phyloP scores from a whole-genome alignment of 2,329 filamentous ascomycete species.

The Dactylellina sp. region DNA sequence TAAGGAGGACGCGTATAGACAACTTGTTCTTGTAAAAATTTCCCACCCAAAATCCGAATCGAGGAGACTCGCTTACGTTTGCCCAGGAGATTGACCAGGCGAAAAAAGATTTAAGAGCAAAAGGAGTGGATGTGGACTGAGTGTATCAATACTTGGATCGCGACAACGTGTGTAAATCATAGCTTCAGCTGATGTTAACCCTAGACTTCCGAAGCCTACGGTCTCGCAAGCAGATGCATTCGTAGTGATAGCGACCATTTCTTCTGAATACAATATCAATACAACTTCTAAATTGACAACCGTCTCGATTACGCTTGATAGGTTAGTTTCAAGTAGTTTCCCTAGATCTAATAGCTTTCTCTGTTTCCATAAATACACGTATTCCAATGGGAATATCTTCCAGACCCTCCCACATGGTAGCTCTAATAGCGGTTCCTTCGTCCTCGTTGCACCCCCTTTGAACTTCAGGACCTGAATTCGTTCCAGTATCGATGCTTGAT shows the following conservation, averaged over 20 bases:
- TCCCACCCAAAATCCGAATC: not conserved
- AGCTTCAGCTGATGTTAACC: not conserved
- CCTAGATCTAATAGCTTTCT: slow-evolving; percentile 86
- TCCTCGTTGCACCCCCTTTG: slow-evolving; percentile 62
- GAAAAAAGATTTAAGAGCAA: slow-evolving; percentile 76
- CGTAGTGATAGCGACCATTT: not conserved
- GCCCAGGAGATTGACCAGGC: slow-evolving; percentile 78
- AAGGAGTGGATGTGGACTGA: slow-evolving; percentile 82
- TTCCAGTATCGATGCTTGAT: not conserved
- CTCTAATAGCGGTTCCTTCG: slow-evolving; percentile 47
- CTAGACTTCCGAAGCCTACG: too few relatives aligned
- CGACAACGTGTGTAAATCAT: too few relatives aligned
- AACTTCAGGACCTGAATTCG: slow-evolving; percentile 5
- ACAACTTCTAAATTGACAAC: slow-evolving; percentile 1
- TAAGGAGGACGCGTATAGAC: slow-evolving; percentile 87
- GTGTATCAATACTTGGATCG: too few relatives aligned
- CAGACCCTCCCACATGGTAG: slow-evolving; percentile 58
- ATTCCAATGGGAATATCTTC: slow-evolving; percentile 87
- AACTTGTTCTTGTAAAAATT: slow-evolving; percentile 68
- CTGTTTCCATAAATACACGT: slow-evolving; percentile 94
- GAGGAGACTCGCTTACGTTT: slow-evolving; percentile 14
- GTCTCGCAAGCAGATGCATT: too few relatives aligned
- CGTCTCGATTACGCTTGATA: not conserved
- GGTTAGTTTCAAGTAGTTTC: slow-evolving; percentile 1
- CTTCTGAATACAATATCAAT: slow-evolving; percentile 5